A percentile compares a stretch with the other conserved stretches of the same genome.
Evolutionary conservation across 495 filamentous ascomycete species (phyloP).

Genomic region (Trichocladium antarcticum): DNA sequence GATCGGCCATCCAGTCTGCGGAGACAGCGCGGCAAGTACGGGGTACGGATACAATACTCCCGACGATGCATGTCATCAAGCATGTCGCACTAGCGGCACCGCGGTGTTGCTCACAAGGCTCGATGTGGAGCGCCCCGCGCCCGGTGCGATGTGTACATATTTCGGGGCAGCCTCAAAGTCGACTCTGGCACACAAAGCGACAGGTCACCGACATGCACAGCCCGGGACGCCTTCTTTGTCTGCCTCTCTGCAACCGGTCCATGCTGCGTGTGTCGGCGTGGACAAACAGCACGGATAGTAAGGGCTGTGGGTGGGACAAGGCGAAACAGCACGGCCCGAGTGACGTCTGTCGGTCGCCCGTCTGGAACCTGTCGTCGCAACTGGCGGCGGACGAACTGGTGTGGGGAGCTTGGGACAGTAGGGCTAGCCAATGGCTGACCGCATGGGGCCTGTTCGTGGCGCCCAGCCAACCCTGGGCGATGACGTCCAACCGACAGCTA

Average conservation of each 20-base stretch:
- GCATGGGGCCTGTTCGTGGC: too few species aligned
- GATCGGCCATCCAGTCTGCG: background rate
- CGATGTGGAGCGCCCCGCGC: background rate
- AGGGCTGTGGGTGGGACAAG: background rate
- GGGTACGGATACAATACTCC: too few species aligned
- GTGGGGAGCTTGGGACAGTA: background rate
- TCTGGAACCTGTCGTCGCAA: background rate
- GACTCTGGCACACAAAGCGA: too few species aligned
- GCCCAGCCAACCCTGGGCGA: background rate
- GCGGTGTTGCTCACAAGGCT: background rate
- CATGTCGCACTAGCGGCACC: background rate
- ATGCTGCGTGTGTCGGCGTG: too few species aligned
- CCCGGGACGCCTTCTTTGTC: too few species aligned
- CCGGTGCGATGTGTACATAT: too few species aligned
- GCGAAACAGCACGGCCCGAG: background rate
- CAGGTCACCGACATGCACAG: too few species aligned
- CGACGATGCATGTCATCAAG: slow-evolving; percentile 1
- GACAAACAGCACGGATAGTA: too few species aligned
- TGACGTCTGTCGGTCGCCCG: slow-evolving; percentile 4
- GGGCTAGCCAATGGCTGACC: slow-evolving; percentile 6
- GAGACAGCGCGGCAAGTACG: background rate
- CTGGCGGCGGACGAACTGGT: background rate
- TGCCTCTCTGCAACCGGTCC: too few species aligned
- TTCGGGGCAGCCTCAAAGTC: too few species aligned
- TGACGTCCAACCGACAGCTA: background rate